Conservation (phyloP, 208 protist species). For the Tritrichomonas foetus region DNA sequence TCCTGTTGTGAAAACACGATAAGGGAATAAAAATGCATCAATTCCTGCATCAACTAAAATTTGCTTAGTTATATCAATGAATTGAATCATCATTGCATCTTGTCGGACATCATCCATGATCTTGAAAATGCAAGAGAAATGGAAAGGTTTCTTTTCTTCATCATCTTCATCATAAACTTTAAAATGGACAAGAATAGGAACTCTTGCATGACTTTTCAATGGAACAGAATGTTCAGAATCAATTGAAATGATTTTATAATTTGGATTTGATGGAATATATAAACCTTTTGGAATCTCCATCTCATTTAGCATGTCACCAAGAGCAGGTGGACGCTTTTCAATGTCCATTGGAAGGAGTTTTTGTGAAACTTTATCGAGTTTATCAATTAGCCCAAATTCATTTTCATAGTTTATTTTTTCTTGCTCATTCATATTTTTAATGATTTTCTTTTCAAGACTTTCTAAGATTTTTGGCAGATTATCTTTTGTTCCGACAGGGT, state of each 20-base stretch:
- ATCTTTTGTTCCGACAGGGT: neutral
- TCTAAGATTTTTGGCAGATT: neutral
- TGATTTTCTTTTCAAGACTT: neutral
- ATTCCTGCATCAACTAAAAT: conserved; percentile 70
- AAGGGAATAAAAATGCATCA: conserved; percentile 75
- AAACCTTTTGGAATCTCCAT: neutral
- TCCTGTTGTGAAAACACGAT: conserved; percentile 75
- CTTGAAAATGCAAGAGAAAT: conserved; percentile 72
- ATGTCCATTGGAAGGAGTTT: neutral
- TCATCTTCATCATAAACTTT: neutral
- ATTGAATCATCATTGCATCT: conserved; percentile 78
- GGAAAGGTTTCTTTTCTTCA: neutral
- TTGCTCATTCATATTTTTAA: neutral
- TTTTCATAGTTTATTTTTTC: neutral
- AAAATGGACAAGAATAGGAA: conserved; percentile 47
- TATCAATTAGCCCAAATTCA: neutral
- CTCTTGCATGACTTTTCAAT: conserved; percentile 33
- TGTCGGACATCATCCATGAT: conserved; percentile 83
- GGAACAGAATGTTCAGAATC: neutral
- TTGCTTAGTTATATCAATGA: conserved; percentile 72
- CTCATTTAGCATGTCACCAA: neutral
- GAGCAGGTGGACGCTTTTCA: neutral
- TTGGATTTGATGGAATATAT: neutral
- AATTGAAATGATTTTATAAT: neutral
- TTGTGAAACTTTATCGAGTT: neutral